These are phyloP conservation scores for Geranium rotundifolium DNA, from an alignment of 345 rosid species.

Conservation along the genomic window DNA sequence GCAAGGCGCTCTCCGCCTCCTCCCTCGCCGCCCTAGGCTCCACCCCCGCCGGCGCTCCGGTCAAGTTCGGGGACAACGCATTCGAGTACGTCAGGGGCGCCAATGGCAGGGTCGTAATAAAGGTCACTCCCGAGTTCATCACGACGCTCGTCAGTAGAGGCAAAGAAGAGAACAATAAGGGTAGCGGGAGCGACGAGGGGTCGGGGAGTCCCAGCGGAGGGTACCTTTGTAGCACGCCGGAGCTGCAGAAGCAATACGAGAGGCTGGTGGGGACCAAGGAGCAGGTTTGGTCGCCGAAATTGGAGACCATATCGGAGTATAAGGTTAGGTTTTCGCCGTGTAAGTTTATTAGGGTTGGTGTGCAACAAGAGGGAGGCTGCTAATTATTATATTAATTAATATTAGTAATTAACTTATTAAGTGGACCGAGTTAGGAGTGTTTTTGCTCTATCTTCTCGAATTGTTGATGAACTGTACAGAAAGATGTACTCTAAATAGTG, in stretches of 20 bases:
- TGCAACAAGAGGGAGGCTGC: constrained; percentile 40
- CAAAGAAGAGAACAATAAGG: neutral
- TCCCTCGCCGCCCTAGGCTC: constrained; percentile 20
- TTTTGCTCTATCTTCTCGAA: too few relatives aligned
- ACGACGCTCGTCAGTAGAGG: constrained; percentile 20
- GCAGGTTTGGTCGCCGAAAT: constrained; percentile 75
- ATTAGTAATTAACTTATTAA: neutral
- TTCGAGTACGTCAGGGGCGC: constrained; percentile 26
- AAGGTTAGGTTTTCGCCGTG: constrained; percentile 62
- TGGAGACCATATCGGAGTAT: constrained; percentile 67
- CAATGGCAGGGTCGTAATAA: constrained; percentile 42
- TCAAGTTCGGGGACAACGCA: constrained; percentile 14
- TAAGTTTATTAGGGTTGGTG: constrained; percentile 39
- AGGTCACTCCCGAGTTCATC: constrained; percentile 49
- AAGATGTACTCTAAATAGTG: too few relatives aligned
- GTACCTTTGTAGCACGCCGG: constrained; percentile 77
- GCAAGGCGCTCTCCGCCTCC: constrained; percentile 17
- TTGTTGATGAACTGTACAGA: too few relatives aligned
- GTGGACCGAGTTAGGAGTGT: too few relatives aligned
- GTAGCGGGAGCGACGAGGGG: neutral
- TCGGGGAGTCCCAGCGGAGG: constrained; percentile 10
- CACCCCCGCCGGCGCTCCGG: constrained; percentile 7
- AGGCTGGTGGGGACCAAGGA: constrained; percentile 58
- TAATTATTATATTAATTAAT: too few relatives aligned
- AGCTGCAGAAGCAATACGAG: constrained; percentile 77